These are phyloP conservation scores for Dactylellina drechsleri DNA, from an alignment of 2,329 filamentous ascomycete species.

Conservation along the genomic window DNA sequence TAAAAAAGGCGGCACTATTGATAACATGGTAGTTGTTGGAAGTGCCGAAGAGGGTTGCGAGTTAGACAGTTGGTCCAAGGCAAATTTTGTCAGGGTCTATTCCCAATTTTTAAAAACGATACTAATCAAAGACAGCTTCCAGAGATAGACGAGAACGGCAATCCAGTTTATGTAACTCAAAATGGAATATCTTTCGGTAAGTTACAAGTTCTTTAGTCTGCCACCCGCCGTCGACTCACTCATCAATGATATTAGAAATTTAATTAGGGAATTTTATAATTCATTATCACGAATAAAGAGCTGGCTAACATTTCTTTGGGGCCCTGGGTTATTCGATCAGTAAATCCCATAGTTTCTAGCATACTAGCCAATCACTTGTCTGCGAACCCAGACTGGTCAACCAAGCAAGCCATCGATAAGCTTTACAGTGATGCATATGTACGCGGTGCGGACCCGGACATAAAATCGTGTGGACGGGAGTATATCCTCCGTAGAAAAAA, in stretches of 20 bases:
- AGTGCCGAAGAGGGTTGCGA: not conserved
- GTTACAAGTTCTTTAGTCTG: no score
- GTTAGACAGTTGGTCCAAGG: not conserved
- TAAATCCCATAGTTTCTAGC: constrained; percentile 3
- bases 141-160: not conserved
- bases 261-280: not conserved
- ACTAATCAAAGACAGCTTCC: no score
- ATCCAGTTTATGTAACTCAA: not conserved
- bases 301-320: no score
- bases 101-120: not conserved
- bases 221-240: not conserved
- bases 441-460: not conserved
- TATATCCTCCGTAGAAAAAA: not conserved
- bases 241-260: not conserved
- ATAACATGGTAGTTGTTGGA: constrained; percentile 20
- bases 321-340: not conserved
- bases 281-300: not conserved
- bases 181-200: not conserved
- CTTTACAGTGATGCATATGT: constrained; percentile 14
- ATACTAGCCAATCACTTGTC: constrained; percentile 14
- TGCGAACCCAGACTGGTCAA: constrained; percentile 1
- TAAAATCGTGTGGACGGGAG: constrained; percentile 15
- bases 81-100: constrained; percentile 25
- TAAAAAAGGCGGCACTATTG: constrained; percentile 4
- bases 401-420: constrained; percentile 1